Evolutionary conservation across 1,139 yeast species (phyloP).

Genomic region (Candida sp.): DNA sequence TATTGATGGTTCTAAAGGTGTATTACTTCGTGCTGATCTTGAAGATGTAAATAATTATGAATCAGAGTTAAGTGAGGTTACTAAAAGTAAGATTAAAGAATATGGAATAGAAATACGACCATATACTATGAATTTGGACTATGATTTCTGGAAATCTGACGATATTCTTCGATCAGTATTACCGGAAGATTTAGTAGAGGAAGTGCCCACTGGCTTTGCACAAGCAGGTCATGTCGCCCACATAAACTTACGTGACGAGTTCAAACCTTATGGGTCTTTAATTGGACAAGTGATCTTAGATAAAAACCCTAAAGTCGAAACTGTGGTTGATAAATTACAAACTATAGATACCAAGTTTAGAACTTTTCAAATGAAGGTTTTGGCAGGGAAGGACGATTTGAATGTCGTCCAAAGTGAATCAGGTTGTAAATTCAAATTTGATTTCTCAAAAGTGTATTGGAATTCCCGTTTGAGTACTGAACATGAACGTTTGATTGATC

Average conservation of each 20-base stretch:
- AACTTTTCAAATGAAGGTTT: conserved; percentile 89
- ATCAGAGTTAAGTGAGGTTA: conserved; percentile 34
- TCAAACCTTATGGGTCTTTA: conserved; percentile 72
- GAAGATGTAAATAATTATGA: conserved; percentile 33
- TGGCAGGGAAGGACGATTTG: conserved; percentile 78
- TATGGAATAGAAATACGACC: conserved; percentile 47
- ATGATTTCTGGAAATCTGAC: conserved; percentile 85
- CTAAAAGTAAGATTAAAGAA: conserved; percentile 44
- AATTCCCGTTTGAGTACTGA: conserved; percentile 93
- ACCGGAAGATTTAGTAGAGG: conserved; percentile 68
- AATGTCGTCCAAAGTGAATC: conserved; percentile 87
- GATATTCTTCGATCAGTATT: conserved; percentile 75
- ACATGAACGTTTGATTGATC: conserved; percentile 73
- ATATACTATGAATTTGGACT: conserved; percentile 57
- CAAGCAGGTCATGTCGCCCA: conserved; percentile 97
- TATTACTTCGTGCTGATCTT: conserved; percentile 57
- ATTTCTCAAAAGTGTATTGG: conserved; percentile 96
- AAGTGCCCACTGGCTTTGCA: conserved; percentile 88
- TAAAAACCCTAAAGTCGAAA: conserved; percentile 72
- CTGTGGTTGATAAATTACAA: conserved; percentile 94
- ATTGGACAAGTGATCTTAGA: conserved; percentile 92
- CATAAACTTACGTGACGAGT: conserved; percentile 78
- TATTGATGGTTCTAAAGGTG: conserved; percentile 51
- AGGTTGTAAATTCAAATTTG: conserved; percentile 81
- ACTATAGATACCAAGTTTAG: conserved; percentile 84